A percentile compares a stretch with the other conserved stretches of the same genome.
phyloP scores from a whole-genome alignment of 139 green algal species.

The Diplosphaera chodatii region DNA sequence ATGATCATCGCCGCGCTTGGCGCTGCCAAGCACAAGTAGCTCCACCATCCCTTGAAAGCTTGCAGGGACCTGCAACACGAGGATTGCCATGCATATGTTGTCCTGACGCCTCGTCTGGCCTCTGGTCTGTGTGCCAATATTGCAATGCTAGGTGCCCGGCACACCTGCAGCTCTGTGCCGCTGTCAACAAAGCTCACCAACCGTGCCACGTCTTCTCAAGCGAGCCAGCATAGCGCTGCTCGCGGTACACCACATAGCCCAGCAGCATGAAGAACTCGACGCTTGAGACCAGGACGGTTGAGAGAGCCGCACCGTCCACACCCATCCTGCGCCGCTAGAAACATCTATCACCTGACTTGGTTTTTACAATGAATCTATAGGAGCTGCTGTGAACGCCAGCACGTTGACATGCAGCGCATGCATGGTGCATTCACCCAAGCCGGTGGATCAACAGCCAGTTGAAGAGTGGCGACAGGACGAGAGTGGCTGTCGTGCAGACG shows the following conservation, averaged over 20 bases:
- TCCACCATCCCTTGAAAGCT: conserved; percentile 24
- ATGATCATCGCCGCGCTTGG: conserved; percentile 41
- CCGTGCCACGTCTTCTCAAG: conserved; percentile 42
- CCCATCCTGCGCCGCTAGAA: conserved; percentile 19
- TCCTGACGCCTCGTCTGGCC: no score
- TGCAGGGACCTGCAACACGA: not conserved
- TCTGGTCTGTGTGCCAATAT: no score
- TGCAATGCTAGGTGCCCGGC: no score
- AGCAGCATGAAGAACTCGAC: conserved; percentile 23
- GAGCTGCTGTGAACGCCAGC: no score
- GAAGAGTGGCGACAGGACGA: conserved; percentile 6
- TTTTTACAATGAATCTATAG: no score
- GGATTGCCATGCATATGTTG: no score
- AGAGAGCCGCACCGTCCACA: conserved; percentile 53
- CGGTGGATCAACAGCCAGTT: conserved; percentile 36
- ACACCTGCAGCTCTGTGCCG: no score
- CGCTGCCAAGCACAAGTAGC: conserved; percentile 34
- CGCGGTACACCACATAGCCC: conserved; percentile 5
- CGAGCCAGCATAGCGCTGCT: conserved; percentile 1
- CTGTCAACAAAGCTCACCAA: conserved; percentile 9
- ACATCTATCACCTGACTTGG: no score
- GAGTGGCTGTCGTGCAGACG: conserved; percentile 6
- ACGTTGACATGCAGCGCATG: no score
- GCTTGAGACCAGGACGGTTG: conserved; percentile 18
- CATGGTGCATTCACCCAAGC: not conserved